Evolutionary conservation across 495 filamentous ascomycete genomes (phyloP), one percentile per base, ranked within the genome.

Genomic region (Amniculicola lignicola): DNA sequence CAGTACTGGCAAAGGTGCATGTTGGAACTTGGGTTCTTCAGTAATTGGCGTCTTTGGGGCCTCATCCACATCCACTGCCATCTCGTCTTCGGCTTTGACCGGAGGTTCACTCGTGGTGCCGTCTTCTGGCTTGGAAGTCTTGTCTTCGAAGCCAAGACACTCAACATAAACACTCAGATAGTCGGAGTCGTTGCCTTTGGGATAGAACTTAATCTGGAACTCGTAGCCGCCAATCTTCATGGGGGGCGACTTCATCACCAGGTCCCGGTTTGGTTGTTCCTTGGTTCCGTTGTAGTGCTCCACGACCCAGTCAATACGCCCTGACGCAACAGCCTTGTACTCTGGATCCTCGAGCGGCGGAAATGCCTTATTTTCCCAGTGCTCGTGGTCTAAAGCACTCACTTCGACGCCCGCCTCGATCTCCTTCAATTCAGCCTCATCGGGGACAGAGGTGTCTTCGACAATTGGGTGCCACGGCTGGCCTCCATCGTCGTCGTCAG

Each of bases 201-300:
- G 83, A 56, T 81, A 87, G 69, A 84, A 84, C 62, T 85, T 85
- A 69, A 87, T 81, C 18, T 77, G 81, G 82, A 82, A 86, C 68
- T 83, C 83, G 57, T 80, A 81, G 29, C 79, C 82, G 1, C 80
- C 83, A 52, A 86, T 71, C 46, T 70, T 74, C 3, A 82, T 76
- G 7, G 75, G 65, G 1, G 77, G 80, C 15, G 82, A 85, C 18
- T 77, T 77, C 75, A 85, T 82, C 50, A 86, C 70, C 48, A 74
- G 72, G 27, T 75, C 74, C 4, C 72, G 73, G 65, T 85, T 85
- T 12, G 81, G 82, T 10, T 74, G 72, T 35, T 84, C 81, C 39
- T 74, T 75, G 3, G 82, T 84, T 10, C 82, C 83, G 44, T 83
- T 80, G 39, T 84, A 76, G 46, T 75, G 74, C 40, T 78, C 76